phyloP scores from a whole-genome alignment of 495 filamentous ascomycete genomes.

The Daldinia decipiens region DNA sequence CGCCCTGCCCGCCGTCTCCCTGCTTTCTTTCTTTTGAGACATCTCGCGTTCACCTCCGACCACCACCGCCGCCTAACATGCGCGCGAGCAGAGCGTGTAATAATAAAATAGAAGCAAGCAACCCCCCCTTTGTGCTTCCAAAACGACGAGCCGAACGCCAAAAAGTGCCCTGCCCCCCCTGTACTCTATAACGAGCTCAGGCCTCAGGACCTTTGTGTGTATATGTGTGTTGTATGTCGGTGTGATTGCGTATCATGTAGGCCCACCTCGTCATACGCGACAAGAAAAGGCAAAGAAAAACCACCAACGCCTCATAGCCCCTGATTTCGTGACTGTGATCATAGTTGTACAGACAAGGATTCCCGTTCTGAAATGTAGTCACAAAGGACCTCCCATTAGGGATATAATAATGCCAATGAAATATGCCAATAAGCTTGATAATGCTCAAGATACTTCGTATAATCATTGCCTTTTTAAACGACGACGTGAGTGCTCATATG shows the following conservation, averaged over 20 bases:
- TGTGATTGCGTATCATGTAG: neutral
- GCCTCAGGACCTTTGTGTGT: neutral
- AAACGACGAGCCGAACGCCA: neutral
- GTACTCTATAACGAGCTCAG: neutral
- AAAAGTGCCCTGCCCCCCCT: neutral
- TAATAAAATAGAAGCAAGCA: neutral
- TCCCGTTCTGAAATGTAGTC: neutral
- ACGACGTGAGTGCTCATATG: conserved; percentile 68
- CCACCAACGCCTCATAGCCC: conserved; percentile 13
- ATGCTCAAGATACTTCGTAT: neutral
- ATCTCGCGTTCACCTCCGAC: neutral
- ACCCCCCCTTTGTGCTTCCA: neutral
- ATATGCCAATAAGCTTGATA: neutral
- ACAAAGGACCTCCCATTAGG: neutral
- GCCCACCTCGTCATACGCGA: neutral
- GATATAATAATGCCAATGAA: neutral
- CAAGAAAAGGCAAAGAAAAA: conserved; percentile 9
- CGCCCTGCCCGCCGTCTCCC: neutral
- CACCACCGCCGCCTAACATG: neutral
- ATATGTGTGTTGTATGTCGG: neutral
- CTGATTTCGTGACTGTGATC: conserved; percentile 11
- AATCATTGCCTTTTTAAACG: conserved; percentile 50
- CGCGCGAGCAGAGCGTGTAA: neutral
- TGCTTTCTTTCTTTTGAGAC: neutral
- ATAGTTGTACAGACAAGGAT: conserved; percentile 8